Evolutionary conservation across 2,329 filamentous ascomycete genomes (phyloP).

Genomic region (Ceratocystis albifundus): DNA sequence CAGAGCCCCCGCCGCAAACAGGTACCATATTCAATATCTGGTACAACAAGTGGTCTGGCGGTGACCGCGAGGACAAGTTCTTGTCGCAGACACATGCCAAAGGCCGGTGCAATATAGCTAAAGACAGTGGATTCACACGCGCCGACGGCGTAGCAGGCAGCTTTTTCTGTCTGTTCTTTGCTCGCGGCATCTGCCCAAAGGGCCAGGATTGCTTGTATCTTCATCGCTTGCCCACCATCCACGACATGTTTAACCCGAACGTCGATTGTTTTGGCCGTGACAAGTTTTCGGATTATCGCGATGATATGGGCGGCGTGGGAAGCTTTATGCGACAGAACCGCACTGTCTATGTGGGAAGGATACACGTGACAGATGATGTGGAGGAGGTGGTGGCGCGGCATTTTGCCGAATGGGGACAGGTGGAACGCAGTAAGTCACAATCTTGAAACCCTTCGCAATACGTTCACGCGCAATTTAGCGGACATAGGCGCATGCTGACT

Average conservation of each 20-base stretch:
- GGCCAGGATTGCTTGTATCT: constrained; percentile 91
- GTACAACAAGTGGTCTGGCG: constrained; percentile 98
- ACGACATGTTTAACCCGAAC: constrained; percentile 86
- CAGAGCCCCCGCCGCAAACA: constrained; percentile 79
- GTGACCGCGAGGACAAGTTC: constrained; percentile 86
- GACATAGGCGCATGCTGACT: background rate
- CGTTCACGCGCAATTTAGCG: background rate
- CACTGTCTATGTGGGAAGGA: constrained; percentile 84
- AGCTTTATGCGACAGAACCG: constrained; percentile 89
- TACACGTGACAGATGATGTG: constrained; percentile 93
- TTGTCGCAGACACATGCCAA: constrained; percentile 70
- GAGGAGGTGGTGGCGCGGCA: constrained; percentile 91
- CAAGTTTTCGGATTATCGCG: constrained; percentile 83
- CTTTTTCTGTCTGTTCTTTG: constrained; percentile 90
- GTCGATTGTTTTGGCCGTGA: constrained; percentile 91
- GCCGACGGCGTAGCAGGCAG: constrained; percentile 66
- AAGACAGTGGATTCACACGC: constrained; percentile 66
- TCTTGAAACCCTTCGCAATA: background rate
- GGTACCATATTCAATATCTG: constrained; percentile 96
- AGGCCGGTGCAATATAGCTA: constrained; percentile 74
- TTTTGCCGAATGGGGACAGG: constrained; percentile 91
- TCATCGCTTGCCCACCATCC: constrained; percentile 73
- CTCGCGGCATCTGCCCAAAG: constrained; percentile 68
- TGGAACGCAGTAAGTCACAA: constrained; percentile 54
- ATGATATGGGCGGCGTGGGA: constrained; percentile 96